Conservation (phyloP, 768 basidiomycete genomes). For the Kwoniella sp. region DNA sequence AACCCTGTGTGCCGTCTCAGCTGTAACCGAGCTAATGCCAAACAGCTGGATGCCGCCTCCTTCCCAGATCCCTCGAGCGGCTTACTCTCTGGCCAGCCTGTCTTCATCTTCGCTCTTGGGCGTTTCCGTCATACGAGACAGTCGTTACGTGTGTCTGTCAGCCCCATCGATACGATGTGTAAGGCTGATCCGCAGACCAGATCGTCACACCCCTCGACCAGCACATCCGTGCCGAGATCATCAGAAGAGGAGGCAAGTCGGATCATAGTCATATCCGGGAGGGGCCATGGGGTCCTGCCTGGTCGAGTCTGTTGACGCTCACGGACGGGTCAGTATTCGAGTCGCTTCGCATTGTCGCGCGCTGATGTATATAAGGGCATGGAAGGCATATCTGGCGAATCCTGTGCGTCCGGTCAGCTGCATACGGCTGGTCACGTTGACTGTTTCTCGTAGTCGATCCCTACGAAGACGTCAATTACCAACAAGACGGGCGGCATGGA, state of each 20-base stretch:
- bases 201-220: constrained; percentile 19
- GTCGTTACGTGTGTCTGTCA: constrained; percentile 21
- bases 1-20: background rate
- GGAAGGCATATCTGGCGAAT: constrained; percentile 3
- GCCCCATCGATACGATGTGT: no score
- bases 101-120: constrained; percentile 14
- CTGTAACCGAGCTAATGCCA: background rate
- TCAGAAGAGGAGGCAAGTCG: background rate
- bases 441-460: background rate
- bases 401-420: constrained; percentile 9
- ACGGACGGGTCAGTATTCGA: constrained; percentile 4
- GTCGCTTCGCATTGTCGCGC: background rate
- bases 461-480: background rate
- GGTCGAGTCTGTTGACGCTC: constrained; percentile 6
- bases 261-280: constrained; percentile 17
- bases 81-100: constrained; percentile 28
- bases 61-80: constrained; percentile 15
- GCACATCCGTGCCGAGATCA: constrained; percentile 6
- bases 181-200: constrained; percentile 2
- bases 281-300: constrained; percentile 15
- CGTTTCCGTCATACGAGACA: constrained; percentile 22
- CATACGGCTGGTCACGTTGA: background rate
- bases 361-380: background rate
- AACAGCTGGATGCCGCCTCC: constrained; percentile 30
- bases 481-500: no score